Base-by-base conservation (phyloP, 768 basidiomycete genomes). In the Exsudoporus frostii region DNA sequence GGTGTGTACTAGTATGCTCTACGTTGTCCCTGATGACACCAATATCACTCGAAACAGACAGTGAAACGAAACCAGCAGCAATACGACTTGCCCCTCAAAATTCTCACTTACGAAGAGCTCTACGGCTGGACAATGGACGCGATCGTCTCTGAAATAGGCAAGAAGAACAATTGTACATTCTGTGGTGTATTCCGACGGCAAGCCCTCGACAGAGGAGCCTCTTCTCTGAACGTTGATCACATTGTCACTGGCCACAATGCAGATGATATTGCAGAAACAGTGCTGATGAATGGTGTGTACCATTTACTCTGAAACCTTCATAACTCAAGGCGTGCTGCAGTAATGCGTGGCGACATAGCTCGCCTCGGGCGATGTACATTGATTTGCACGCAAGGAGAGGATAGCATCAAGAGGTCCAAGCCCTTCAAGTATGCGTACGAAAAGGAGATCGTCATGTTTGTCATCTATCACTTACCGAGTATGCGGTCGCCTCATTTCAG, bases 341-440 rank as follows among this genome's bases (percentile, higher is more conserved):
- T 98, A 55, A 96, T 99, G 87, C 85, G 97, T 41, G 97, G 97
- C 7, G 97, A 99, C 70, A 93, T 98, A 44, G 92, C 95, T 15
- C 82, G 97, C 36, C 79, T 99, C 13, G 91, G 92, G 4, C 80
- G 97, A 47, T 98, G 97, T 71, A 98, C 96, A 1, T 77, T 85
- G 36, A 95, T 99, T 55, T 96, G 92, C 53, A 99, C 97, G 0
- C 86, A 93, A 67, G 93, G 93, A 37, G 96, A 97, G 68, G 93
- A 97, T 64, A 95, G 93, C 1, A 98, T 98, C 68, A 92, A 86
- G 69, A 82, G 97, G 51, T 94, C 91, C 45, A 99, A 99, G 73
- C 97, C 97, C n/a, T 98, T 99, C 80, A 98, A 98, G 68, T 99
- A 98, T 65, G 88, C 93, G 0, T 98, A 98, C 63, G 97, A 99